Evolutionary conservation across 176 grass and related monocot species (phyloP), one percentile per base, ranked within the genome.

Genomic region (Oryza nivara): DNA sequence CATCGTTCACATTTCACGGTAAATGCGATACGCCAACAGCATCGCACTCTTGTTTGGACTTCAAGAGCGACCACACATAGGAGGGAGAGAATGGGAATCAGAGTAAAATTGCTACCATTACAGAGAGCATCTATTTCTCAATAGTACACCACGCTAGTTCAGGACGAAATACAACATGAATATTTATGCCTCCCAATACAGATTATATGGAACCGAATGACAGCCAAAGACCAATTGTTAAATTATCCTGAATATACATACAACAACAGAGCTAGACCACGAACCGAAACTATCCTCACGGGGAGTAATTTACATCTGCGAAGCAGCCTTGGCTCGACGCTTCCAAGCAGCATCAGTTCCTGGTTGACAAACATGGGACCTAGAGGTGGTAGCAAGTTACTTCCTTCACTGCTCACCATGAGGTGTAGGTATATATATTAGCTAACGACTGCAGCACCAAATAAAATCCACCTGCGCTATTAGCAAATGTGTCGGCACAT

Each of bases 171-270:
- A 75, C 64, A 89, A 89, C 51, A 51, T 16, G 34, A 52, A 41
- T 41, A 41, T 63, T 79, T 83, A 75, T 80, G 70, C 79, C 49
- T 83, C 75, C 80, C 80, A 75, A 83, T 75, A 79, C 45, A 83
- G 61, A 83, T 73, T 73, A 86, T 73, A 83, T 44, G 48, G 30
- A 90, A 74, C 79, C 3, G 60, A 86, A 86, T 85, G 76, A 64
- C 47, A 56, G 74, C 47, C 69, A 70, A 47, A 70, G 63, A 67
- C 49, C 80, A 90, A 86, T 83, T 73, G 69, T 56, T 69, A 90
- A 90, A 82, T 78, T 78, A 63, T 82, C 64, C 75, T 83, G 67
- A 80, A 83, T 83, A 83, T 87, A 87, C 80, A 90, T 25, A 83
- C 70, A 87, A 75, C 48, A n/a, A 26, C 20, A 32, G 47, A 12